Evolutionary conservation across 2,329 filamentous ascomycete genomes (phyloP), one percentile per base, ranked within the genome.

Genomic region (Pyrenochaeta sp.): DNA sequence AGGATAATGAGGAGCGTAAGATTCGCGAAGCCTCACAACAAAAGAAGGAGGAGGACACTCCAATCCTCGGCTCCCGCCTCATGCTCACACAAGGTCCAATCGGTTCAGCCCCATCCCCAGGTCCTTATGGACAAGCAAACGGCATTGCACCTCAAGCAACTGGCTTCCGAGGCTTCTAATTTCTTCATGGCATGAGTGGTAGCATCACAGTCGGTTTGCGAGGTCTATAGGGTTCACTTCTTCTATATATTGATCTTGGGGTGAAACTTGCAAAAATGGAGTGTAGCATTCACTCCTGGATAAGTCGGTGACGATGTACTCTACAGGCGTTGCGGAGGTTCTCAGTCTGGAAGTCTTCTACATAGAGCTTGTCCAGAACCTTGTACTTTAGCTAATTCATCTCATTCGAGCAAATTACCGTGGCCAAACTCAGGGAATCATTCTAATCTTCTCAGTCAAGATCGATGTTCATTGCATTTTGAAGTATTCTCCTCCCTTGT

Each of bases 1-100:
- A 90, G 51, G 95, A 99, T 75, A 99, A 97, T 68, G 95, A 99
- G 74, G 89, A 92, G 68, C 88, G 92, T 65, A 96, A 96, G 72
- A 74, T 77, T 13, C 77, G 77, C 51, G 83, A 86, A 75, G 80
- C 80, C 23, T 85, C 85, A 54, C 89, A 94, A 56, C 84, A 93
- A 77, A 93, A 90, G 78, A 89, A 92, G 42, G 92, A 97, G 66
- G 91, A 96, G 66, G 93, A 89, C 72, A 92, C 90, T 1, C 94
- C 94, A 4, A 97, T 99, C 63, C 83, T 99, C 18, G 92, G 93
- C 40, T 88, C 86, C 55, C 86, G 94, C 39, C 82, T 99, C 38
- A 96, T 99, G 92, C 88, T 99, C 60, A 99, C 94, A 24, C 91
- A 95, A 65, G 94, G 92, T 7, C 90, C 93, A 17, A 79, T 67